phyloP scores from a whole-genome alignment of 306 rosid genomes.

The Cicer chorassanicum region DNA sequence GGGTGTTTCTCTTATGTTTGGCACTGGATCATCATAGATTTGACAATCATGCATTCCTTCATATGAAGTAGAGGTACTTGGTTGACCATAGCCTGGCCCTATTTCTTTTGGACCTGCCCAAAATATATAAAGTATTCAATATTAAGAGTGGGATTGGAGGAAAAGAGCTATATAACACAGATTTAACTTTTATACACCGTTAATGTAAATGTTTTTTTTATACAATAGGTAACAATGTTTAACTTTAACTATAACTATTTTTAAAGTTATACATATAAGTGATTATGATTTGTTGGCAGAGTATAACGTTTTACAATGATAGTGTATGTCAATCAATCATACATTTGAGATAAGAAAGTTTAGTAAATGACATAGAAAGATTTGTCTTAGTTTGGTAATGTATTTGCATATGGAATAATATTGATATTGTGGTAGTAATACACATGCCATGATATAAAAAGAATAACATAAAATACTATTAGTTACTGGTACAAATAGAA shows the following conservation, averaged over 20 bases:
- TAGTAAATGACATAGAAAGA: conserved; percentile 8
- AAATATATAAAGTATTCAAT: conserved; percentile 9
- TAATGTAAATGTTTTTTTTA: no score
- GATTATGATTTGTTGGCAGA: no score
- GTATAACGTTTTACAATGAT: no score
- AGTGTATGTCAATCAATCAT: no score
- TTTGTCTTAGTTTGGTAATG: background rate
- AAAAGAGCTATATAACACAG: background rate
- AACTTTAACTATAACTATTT: no score
- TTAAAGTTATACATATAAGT: no score
- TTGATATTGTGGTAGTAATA: background rate
- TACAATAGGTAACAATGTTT: no score
- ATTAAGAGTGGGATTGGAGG: background rate
- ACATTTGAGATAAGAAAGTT: background rate
- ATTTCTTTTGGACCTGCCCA: conserved; percentile 50
- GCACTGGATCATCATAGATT: conserved; percentile 32
- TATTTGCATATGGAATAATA: background rate
- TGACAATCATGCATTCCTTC: conserved; percentile 42
- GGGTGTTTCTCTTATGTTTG: conserved; percentile 10
- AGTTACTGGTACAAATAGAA: background rate
- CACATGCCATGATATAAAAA: background rate
- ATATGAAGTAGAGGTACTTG: conserved; percentile 42
- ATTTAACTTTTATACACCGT: background rate
- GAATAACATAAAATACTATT: no score
- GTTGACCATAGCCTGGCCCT: conserved; percentile 15